Base-by-base conservation (phyloP, 345 rosid genomes). In the Pistacia atlantica region DNA sequence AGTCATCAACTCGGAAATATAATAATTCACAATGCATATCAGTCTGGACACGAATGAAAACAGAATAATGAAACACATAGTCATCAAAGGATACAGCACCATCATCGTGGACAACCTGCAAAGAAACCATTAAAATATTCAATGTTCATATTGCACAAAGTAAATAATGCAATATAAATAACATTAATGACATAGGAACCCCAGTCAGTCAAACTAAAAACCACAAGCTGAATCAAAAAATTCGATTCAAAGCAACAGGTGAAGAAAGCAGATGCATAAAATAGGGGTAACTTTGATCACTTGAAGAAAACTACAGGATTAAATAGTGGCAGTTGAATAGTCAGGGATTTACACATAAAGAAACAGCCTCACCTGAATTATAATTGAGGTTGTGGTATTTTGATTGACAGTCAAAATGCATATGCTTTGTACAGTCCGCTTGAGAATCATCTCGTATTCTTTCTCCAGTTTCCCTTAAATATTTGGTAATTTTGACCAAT, bases 71-170 rank as follows among this genome's bases (percentile, higher is more conserved):
- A 46, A 51, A 76, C 31, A 60, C 69, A 72, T n/a, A 75, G 61
- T 33, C 12, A 58, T 20, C n/a, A 81, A 18, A 84, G 99, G 98
- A 96, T 96, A 92, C 98, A 89, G 97, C 85, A 75, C 97, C 97
- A 74, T 92, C 97, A 81, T 93, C 99, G 80, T 88, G 84, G 62
- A 92, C 91, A 79, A 92, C 97, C 98, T 96, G 86, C 80, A 85
- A 1, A 22, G 54, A 4, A 81, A 70, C 64, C 10, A 74, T 56
- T 56, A 2, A 25, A 12, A 69, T 42, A 42, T 11, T 16, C n/a
- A 64, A 38, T 51, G 2, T 14, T 11, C 5, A 73, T 8, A 31
- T 25, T 71, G 20, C 22, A 22, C 3, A 22, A 22, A 8, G 7
- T 38, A 16, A 17, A 22, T 10, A 13, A 25, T 18, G 18, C 33